Evolutionary conservation across 1,284 basidiomycete species (phyloP).

Genomic region (Sparassis latifolia): DNA sequence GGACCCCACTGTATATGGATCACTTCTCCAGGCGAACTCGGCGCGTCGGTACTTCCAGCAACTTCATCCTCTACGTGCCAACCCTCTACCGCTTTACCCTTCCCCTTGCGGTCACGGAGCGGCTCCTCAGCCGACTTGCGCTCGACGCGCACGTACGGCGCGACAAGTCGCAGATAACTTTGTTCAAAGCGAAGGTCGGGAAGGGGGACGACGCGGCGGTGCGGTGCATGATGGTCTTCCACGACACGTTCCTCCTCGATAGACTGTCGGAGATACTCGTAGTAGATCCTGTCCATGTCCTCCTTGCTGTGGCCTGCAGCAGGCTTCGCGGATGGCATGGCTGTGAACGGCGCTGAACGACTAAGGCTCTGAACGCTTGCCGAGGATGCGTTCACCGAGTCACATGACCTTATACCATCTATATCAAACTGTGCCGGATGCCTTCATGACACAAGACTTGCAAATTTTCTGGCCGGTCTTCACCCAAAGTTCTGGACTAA

Average conservation of each 20-base stretch:
- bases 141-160: conserved; percentile 42
- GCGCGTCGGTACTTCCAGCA: conserved; percentile 14
- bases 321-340: too few species aligned
- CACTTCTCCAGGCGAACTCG: conserved; percentile 22
- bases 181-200: conserved; percentile 72
- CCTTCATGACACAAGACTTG: too few species aligned
- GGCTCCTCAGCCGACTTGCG: conserved; percentile 11
- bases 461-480: too few species aligned
- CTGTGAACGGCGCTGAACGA: too few species aligned
- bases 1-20: conserved; percentile 52
- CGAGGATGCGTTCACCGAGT: too few species aligned
- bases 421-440: too few species aligned
- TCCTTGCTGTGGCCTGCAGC: too few species aligned
- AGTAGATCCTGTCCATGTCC: neutral
- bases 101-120: conserved; percentile 24
- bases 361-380: too few species aligned
- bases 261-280: conserved; percentile 1
- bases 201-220: conserved; percentile 7
- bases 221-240: neutral
- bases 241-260: neutral
- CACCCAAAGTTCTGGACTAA: too few species aligned
- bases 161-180: conserved; percentile 56
- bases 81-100: conserved; percentile 15
- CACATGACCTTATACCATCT: too few species aligned
- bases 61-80: conserved; percentile 7